Evolutionary conservation across 441 rosid species (phyloP).

Genomic region (Mallotus repandus): DNA sequence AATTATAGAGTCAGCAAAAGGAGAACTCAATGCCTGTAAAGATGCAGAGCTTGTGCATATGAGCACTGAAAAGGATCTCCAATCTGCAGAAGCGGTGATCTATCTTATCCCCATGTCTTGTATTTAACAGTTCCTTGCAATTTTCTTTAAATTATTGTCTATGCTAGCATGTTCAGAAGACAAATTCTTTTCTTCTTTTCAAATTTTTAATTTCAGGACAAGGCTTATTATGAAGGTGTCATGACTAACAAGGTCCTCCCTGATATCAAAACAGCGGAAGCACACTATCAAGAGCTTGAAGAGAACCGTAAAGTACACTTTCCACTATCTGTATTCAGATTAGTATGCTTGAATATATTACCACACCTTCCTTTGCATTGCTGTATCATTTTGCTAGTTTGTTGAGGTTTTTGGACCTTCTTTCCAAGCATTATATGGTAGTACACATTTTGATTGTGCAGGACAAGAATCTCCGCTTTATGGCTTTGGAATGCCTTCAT

Average conservation of each 20-base stretch:
- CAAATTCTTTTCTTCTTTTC: background rate
- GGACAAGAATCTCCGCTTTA: slow-evolving; percentile 98
- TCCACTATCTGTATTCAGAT: slow-evolving; percentile 12
- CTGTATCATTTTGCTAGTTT: slow-evolving; percentile 13
- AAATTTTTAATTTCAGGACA: slow-evolving; percentile 51
- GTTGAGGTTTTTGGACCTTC: slow-evolving; percentile 7
- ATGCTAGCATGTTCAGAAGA: slow-evolving; percentile 26
- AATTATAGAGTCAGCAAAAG: slow-evolving; percentile 68
- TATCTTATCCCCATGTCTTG: slow-evolving; percentile 15
- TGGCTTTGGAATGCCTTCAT: slow-evolving; percentile 98
- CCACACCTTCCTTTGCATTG: background rate
- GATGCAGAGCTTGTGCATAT: slow-evolving; percentile 76
- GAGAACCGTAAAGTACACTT: slow-evolving; percentile 53
- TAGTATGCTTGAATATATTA: slow-evolving; percentile 13
- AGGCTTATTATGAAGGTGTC: slow-evolving; percentile 69
- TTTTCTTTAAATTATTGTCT: slow-evolving; percentile 12
- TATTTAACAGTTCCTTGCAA: slow-evolving; percentile 13
- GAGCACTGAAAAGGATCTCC: slow-evolving; percentile 64
- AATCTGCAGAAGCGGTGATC: slow-evolving; percentile 56
- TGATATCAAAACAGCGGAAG: slow-evolving; percentile 70
- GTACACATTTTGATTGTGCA: slow-evolving; percentile 35
- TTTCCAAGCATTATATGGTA: slow-evolving; percentile 9
- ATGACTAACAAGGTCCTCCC: slow-evolving; percentile 77
- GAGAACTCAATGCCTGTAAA: slow-evolving; percentile 69
- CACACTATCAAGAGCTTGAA: slow-evolving; percentile 52